These are phyloP conservation scores for Parachaetomium inaequale DNA, from an alignment of 495 filamentous ascomycete species.

Conservation along the genomic window DNA sequence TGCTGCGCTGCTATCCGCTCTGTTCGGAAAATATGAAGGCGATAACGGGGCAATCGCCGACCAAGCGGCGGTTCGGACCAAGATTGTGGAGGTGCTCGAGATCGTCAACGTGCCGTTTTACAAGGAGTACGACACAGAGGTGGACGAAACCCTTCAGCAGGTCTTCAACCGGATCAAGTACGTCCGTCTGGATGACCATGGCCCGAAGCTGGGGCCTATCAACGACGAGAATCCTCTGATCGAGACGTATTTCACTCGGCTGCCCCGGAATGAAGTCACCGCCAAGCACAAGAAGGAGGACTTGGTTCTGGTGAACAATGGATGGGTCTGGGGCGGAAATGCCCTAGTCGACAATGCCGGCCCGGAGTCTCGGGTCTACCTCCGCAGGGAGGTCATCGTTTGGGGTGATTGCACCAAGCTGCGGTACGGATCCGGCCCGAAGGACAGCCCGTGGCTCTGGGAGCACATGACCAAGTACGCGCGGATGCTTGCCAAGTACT, in stretches of 20 bases:
- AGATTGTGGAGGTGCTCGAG: slow-evolving; percentile 63
- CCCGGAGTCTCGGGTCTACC: slow-evolving; percentile 79
- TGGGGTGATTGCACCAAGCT: slow-evolving; percentile 99
- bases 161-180: slow-evolving; percentile 93
- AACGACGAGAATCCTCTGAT: slow-evolving; percentile 74
- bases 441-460: slow-evolving; percentile 94
- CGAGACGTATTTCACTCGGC: slow-evolving; percentile 91
- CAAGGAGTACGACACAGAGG: slow-evolving; percentile 82
- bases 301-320: slow-evolving; percentile 88
- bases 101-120: slow-evolving; percentile 85
- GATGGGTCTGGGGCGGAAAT: slow-evolving; percentile 98
- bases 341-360: slow-evolving; percentile 93
- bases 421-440: slow-evolving; percentile 73
- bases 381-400: slow-evolving; percentile 91
- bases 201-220: slow-evolving; percentile 82
- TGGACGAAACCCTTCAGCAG: slow-evolving; percentile 79
- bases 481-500: slow-evolving; percentile 89
- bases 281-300: slow-evolving; percentile 70
- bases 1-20: slow-evolving; percentile 62
- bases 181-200: slow-evolving; percentile 82
- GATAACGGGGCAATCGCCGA: slow-evolving; percentile 42
- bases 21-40: slow-evolving; percentile 65
- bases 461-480: slow-evolving; percentile 93
- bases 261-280: slow-evolving; percentile 76
- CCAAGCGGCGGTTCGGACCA: slow-evolving; percentile 46